Base-by-base conservation (phyloP, 768 basidiomycete genomes). In the Lentinula boryana region DNA sequence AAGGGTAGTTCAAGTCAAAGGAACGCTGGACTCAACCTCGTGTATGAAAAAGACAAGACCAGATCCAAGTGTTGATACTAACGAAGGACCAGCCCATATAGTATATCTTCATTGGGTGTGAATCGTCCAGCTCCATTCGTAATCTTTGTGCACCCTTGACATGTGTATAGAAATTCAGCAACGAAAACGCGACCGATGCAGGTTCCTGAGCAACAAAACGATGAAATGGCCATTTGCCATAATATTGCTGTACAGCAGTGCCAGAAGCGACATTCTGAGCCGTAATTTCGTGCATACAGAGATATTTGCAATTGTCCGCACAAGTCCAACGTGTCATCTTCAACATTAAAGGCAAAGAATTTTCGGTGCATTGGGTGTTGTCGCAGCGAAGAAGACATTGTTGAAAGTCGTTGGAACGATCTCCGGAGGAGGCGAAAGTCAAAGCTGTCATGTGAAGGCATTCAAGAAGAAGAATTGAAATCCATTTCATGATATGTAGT, bases 151-250 rank as follows among this genome's bases (percentile, higher is more conserved):
- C 76, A 1, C 95, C 95, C 56, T 75, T 74, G 1, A 78, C 73
- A 72, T 99, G 95, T 44, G 80, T 83, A 76, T 79, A 84, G 44
- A 96, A 76, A 71, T 99, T 98, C 61, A 87, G 74, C n/a, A 97
- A 67, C 13, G 92, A 95, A 76, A 98, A 97, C 38, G 84, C 72
- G 61, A 97, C 95, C 2, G 92, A 91, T 7, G 95, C 89, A 5
- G 96, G 95, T 73, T 99, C 96, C 69, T 98, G 96, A 72, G 93
- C 93, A n/a, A 78, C 75, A 21, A 90, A 76, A 33, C 95, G 82
- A 84, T 87, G 89, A 71, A 99, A 98, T 0, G 95, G 93, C 96
- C 96, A 98, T 76, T 98, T 98, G 15, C 96, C 97, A 67, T 93
- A 84, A 71, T 91, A 95, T 66, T 97, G 95, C 48, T 90, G 83